Base-by-base conservation (phyloP, 495 filamentous ascomycete genomes). In the Amorphotheca resinae region DNA sequence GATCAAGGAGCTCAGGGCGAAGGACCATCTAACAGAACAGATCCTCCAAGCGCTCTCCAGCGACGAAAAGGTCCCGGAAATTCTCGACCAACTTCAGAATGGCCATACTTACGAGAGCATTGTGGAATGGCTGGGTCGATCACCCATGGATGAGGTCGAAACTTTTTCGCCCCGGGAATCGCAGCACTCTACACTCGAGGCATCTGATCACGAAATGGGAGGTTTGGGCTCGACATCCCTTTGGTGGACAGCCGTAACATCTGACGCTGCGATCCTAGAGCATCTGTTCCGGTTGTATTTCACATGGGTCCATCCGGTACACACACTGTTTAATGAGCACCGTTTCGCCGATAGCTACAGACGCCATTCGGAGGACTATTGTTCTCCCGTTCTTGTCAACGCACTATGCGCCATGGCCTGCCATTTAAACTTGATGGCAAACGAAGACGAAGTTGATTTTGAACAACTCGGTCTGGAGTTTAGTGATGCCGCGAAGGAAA, bases 261-360 rank as follows among this genome's bases (percentile, higher is more conserved):
- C 42, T 1, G 52, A 60, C 37, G 39, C 55, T 21, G 52, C 37
- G 9, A 38, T 64, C 22, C 26, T 60, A 9, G 48, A 60, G 22
- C 63, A 66, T 41, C 43, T 66, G 18, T 58, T 66, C 44, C 58
- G 61, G n/a, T 51, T 66, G 16, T 66, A 64, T 36, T 64, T 66
- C 36, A 54, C 60, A n/a, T 66, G 62, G 62, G 52, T 66, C 14
- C 62, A 66, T 49, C 63, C 63, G 8, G 59, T 65, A 7, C 60
- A 65, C 34, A 64, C 63, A 41, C 48, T 66, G 14, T 65, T 66
- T 46, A 59, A 51, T 42, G 62, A 66, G 41, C 41, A 46, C 21
- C 54, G 54, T 26, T 66, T 66, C 41, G 53, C 53, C 33, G 25
- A 58, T 9, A 54, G 47, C 41, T 63, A 57, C 44, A 46, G 45